phyloP scores from a whole-genome alignment of 139 green algal species.

The Chlorella vulgaris region DNA sequence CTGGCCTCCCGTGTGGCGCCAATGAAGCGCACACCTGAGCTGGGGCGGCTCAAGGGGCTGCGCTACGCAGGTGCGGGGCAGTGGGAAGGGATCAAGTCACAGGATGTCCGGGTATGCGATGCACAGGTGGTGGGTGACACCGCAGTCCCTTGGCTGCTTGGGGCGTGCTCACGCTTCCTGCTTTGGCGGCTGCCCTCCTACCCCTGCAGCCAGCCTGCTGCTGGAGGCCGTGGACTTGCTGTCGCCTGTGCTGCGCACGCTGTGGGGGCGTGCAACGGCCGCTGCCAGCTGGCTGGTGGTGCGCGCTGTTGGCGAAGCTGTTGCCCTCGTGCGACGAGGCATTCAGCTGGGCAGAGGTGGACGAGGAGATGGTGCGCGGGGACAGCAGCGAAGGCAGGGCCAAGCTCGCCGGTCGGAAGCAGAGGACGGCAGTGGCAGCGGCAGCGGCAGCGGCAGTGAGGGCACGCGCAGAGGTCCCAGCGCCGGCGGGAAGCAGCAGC shows the following conservation, averaged over 20 bases:
- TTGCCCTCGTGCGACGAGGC: slow-evolving; percentile 60
- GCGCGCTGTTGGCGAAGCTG: slow-evolving; percentile 51
- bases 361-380: background rate
- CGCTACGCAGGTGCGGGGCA: slow-evolving; percentile 17
- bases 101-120: background rate
- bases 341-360: slow-evolving; percentile 41
- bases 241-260: slow-evolving; percentile 38
- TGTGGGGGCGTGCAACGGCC: slow-evolving; percentile 22
- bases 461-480: background rate
- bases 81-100: background rate
- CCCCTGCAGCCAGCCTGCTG: slow-evolving; percentile 36
- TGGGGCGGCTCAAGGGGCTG: background rate
- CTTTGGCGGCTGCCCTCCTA: background rate
- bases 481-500: background rate
- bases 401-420: background rate
- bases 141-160: background rate
- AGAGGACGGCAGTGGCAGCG: background rate
- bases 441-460: background rate
- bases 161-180: background rate
- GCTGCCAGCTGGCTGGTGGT: slow-evolving; percentile 59
- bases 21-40: slow-evolving; percentile 18
- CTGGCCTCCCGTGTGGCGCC: background rate
- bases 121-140: background rate
- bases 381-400: background rate
- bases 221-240: slow-evolving; percentile 51